Base-by-base conservation (phyloP, 768 basidiomycete genomes). In the Mycena vulgaris region DNA sequence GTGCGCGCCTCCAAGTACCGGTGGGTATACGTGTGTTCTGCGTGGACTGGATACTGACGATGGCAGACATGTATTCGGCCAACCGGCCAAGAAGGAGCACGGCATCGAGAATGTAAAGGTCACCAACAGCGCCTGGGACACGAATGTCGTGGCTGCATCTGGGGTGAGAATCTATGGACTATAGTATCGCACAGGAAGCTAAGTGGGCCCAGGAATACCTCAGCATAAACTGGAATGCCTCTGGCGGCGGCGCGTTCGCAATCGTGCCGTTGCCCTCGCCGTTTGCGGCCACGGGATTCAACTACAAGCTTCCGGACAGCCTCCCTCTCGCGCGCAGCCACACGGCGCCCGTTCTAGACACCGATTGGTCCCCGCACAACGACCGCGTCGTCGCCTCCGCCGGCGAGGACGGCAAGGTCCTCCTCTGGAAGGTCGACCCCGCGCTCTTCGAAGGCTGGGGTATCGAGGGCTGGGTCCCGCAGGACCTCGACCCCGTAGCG, bases 341-440 rank as follows among this genome's bases (percentile, higher is more conserved):
- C 80, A 91, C 92, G 1, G 93, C 90, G 2, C 84, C 93, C 28
- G 93, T 95, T 33, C 93, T 99, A 40, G 97, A 99, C 82, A 99
- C 97, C 0, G 95, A 94, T 77, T 99, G 96, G 96, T 95, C 94
- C 0, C 97, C 96, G 0, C 95, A 97, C 79, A 92, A 96, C 77
- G 97, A 99, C 81, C 85, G 88, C 8, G 85, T 97, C 75, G 93
- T 98, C 74, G 97, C 94, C 2, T 97, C 95, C 0, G 95, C 89
- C 19, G 96, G 93, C 55, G 97, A 99, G 80, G 98, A 99, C 78
- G 96, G 97, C 48, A 96, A 97, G 76, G 88, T 94, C 73, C 89
- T 95, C 83, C 87, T 99, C 78, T 98, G 96, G 93, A 94, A 95
- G 78, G 91, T 98, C 59, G 88, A 89, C 37, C 69, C 84, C 3